A percentile compares a stretch with the other conserved stretches of the same genome.
Conservation (phyloP, 352 stramenopile genomes). For the Globisporangium irregulare region DNA sequence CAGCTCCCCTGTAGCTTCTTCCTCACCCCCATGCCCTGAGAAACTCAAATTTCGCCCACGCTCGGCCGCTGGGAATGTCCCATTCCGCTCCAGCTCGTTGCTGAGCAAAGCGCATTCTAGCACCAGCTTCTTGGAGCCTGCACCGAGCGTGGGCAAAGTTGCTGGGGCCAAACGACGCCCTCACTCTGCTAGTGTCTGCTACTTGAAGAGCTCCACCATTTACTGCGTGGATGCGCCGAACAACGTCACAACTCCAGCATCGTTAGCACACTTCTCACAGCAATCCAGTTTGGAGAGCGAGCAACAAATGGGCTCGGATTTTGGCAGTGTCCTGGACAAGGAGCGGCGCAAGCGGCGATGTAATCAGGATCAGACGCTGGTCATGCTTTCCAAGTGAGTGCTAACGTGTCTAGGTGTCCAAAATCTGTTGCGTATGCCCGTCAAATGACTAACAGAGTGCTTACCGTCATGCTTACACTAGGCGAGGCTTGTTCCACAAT, state of each 20-base stretch:
- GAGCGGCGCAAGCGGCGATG: conserved; percentile 32
- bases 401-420: not conserved
- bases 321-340: conserved; percentile 32
- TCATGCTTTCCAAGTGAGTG: conserved; percentile 20
- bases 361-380: conserved; percentile 21
- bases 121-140: conserved; percentile 6
- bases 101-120: not conserved
- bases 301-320: conserved; percentile 19
- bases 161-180: conserved; percentile 47
- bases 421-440: not conserved
- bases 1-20: not conserved
- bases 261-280: not conserved
- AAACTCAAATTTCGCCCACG: conserved; percentile 30
- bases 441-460: not conserved
- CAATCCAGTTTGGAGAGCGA: not conserved
- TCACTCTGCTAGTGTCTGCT: conserved; percentile 52
- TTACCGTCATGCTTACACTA: not conserved
- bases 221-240: conserved; percentile 35
- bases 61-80: conserved; percentile 26
- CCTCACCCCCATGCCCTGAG: not conserved
- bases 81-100: conserved; percentile 5
- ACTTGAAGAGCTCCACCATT: conserved; percentile 49
- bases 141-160: conserved; percentile 28
- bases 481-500: conserved; percentile 28
- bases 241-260: not conserved